Evolutionary conservation across 441 rosid genomes (phyloP), one percentile per base, ranked within the genome.

Genomic region (Dalechampia spathulata): DNA sequence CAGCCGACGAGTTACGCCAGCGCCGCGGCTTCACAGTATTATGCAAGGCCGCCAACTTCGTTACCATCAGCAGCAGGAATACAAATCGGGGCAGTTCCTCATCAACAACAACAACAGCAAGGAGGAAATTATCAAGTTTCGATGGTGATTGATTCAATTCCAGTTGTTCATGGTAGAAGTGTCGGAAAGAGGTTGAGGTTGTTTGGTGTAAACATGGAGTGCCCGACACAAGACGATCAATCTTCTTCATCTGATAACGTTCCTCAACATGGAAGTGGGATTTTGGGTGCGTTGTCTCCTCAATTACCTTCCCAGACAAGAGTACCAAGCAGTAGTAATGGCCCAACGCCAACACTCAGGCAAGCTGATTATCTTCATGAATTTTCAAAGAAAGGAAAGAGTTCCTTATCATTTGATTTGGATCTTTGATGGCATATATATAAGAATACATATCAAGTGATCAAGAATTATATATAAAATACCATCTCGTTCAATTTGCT

Each of bases 161-260:
- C 90, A 6, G 75, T 81, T 60, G 87, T 77, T 52, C 82, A 73
- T 5, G 79, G 87, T 0, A 76, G 71, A 44, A 76, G 78, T 1
- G 75, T 72, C 3, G 81, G 73, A 11, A 84, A 84, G 69, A 60
- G 83, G 57, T 58, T 84, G 22, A 77, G 91, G 74, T 72, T 84
- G 30, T 84, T 84, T 30, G 91, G 91, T 20, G 91, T 84, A 55
- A 84, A 81, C 79, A 67, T 81, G 86, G 86, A 77, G 17, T 80
- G 86, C 57, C 78, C 83, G 34, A 58, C 58, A 19, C 68, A 76
- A 68, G 70, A 69, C 7, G 79, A 68, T 37, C 60, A 41, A 19
- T 30, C 63, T 11, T 21, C 65, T 52, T 71, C 82, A 30, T 68
- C 78, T 6, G 47, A 49, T 30, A 4, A 53, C 9, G 5, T 52